Base-by-base conservation (phyloP, 257 asterid species). In the Handroanthus guayacan region DNA sequence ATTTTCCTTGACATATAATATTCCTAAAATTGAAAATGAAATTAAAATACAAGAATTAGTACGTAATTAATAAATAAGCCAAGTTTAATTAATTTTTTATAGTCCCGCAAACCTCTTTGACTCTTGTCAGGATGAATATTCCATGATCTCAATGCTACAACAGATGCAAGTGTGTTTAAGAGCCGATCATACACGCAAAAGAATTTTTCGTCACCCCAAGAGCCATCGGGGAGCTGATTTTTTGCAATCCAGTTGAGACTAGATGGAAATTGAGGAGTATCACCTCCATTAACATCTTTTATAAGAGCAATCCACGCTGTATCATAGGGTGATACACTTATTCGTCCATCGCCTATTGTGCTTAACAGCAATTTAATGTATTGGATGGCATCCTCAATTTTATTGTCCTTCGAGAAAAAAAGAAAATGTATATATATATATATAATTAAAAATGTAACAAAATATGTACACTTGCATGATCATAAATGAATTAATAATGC, bases 311-410 rank as follows among this genome's bases (percentile, higher is more conserved):
- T 75, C 82, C 83, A 85, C 3, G 89, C 87, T 1, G 89, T 82
- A 78, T 87, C 91, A 34, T 87, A 87, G 0, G 91, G 77, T 0
- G 91, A 85, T 52, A 85, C 81, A 34, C 80, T 85, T 74, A 84
- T 79, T 11, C 86, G 79, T 11, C 91, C 91, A 10, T 87, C 89
- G 0, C 60, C 87, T 5, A 83, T 55, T 2, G 74, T 55, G 9
- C 47, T 72, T 71, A 85, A 17, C 62, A 76, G 44, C 63, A 12
- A 7, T 48, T 63, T 74, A 3, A 82, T 79, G 39, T 80, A 14
- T 2, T n/a, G 62, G 1, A 86, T 17, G 1, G 5, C 13, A 3
- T 70, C 80, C 37, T 71, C 47, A 11, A 36, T 52, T 54, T 13
- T 47, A 9, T 75, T 60, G 39, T 2, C 72, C 82, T 75, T 63